Conservation (phyloP, 2,329 filamentous ascomycete species). For the Penicillium sp. region DNA sequence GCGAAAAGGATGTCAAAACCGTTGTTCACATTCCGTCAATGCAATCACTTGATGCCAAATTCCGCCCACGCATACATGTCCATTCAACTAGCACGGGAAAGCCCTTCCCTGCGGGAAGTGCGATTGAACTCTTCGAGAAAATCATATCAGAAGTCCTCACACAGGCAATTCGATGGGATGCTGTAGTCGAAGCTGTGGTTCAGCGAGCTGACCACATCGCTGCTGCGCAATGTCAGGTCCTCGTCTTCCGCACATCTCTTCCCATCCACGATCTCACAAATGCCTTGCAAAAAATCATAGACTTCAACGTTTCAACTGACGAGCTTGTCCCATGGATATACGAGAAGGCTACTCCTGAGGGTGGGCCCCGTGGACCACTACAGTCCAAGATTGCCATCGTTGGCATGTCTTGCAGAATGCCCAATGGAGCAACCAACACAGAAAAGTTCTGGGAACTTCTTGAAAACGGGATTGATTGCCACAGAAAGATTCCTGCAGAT, state of each 20-base stretch:
- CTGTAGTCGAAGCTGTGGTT: slow-evolving; percentile 19
- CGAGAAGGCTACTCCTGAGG: slow-evolving; percentile 19
- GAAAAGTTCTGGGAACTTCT: slow-evolving; percentile 70
- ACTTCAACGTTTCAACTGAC: not conserved
- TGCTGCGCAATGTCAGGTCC: slow-evolving; percentile 18
- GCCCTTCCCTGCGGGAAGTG: too few relatives aligned
- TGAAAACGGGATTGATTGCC: slow-evolving; percentile 49
- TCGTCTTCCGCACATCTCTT: slow-evolving; percentile 27
- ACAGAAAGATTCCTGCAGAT: slow-evolving; percentile 52
- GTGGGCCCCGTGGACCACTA: not conserved
- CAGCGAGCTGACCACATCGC: slow-evolving; percentile 1
- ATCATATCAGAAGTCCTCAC: too few relatives aligned
- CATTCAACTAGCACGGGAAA: slow-evolving; percentile 19
- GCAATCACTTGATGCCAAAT: not conserved
- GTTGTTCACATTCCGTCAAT: slow-evolving; percentile 4
- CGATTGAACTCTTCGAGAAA: too few relatives aligned
- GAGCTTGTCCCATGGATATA: not conserved
- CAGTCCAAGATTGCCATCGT: slow-evolving; percentile 63
- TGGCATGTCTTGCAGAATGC: slow-evolving; percentile 72
- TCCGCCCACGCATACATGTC: slow-evolving; percentile 6
- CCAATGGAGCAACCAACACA: slow-evolving; percentile 59
- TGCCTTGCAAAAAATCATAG: slow-evolving; percentile 12
- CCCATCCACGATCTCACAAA: slow-evolving; percentile 23
- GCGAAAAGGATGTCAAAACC: slow-evolving; percentile 13
- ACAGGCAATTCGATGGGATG: slow-evolving; percentile 18